phyloP scores from a whole-genome alignment of 192 early-diverging fungal species.

The Coemansia sp. region DNA sequence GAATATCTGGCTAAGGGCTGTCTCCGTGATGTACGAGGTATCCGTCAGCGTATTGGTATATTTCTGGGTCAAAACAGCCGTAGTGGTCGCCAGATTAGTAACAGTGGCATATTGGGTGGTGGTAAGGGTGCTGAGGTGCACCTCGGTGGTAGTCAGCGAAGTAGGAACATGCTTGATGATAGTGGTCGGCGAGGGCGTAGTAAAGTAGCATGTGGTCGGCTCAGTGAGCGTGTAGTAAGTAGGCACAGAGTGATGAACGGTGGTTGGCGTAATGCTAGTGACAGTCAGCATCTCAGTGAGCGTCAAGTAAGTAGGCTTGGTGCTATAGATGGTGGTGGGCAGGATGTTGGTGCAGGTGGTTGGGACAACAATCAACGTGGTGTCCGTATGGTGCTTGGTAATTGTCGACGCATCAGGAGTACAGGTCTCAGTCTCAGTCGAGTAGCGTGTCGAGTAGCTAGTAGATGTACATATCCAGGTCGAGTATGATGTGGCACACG shows the following conservation, averaged over 20 bases:
- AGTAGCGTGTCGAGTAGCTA: slow-evolving; percentile 28
- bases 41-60: slow-evolving; percentile 18
- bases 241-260: slow-evolving; percentile 33
- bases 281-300: slow-evolving; percentile 28
- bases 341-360: slow-evolving; percentile 18
- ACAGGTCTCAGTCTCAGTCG: slow-evolving; percentile 28
- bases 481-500: not conserved
- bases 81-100: slow-evolving; percentile 20
- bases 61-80: slow-evolving; percentile 12
- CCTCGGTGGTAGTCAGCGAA: slow-evolving; percentile 23
- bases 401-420: slow-evolving; percentile 22
- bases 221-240: slow-evolving; percentile 42
- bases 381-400: slow-evolving; percentile 27
- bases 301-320: slow-evolving; percentile 32
- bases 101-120: slow-evolving; percentile 16
- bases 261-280: slow-evolving; percentile 26
- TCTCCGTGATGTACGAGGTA: slow-evolving; percentile 4
- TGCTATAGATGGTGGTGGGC: slow-evolving; percentile 23
- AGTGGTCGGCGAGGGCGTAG: slow-evolving; percentile 21
- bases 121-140: slow-evolving; percentile 16
- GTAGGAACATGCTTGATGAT: slow-evolving; percentile 26
- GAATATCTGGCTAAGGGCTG: slow-evolving; percentile 17
- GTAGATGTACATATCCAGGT: not conserved
- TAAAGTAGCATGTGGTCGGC: slow-evolving; percentile 8
- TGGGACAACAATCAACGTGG: slow-evolving; percentile 19